Base-by-base conservation (phyloP, 2,329 filamentous ascomycete species). In the Colletotrichum sp. region DNA sequence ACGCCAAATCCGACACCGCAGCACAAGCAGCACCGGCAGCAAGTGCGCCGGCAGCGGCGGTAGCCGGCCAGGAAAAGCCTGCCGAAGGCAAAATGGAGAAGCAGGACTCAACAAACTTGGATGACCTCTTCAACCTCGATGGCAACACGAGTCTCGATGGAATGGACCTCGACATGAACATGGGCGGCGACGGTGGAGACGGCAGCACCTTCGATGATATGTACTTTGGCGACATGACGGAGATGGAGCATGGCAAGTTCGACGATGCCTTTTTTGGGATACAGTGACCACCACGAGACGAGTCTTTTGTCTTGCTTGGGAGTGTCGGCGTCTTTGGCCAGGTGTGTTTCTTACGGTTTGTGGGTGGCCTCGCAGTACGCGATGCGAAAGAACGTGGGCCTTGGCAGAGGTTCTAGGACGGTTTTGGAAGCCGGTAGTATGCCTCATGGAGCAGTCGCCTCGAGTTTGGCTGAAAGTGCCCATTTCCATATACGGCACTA, bases 131-230 rank as follows among this genome's bases (percentile, higher is more conserved):
- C 75, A 84, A 85, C 63, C 83, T 89, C n/a, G 85, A 85, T 30
- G 84, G 82, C 7, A 84, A 82, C 55, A 66, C 74, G n/a, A 60
- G 52, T 64, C 81, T 81, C 63, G 85, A 87, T 72, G 85, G 81
- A 18, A 85, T 87, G 77, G 83, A 85, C 71, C 85, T 87, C 72
- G 83, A 85, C 66, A 80, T 87, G 18, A 85, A 83, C 21, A 81
- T 80, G 4, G 79, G 81, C 3, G 82, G 81, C 12, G 70, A 75
- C n/a, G 83, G 82, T 16, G 83, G 83, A 59, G 81, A 84, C 69
- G 83, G 84, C 78, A 85, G 83, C 52, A 87, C 87, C 32, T 91
- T 91, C 77, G 87, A 91, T 75, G 87, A 90, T 75, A 82, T 91
- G 74, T 90, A 87, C 77, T 88, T 87, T 24, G 83, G 84, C 68